phyloP scores from a whole-genome alignment of 495 filamentous ascomycete species.

The Pseudoneurospora amorphoporcata region DNA sequence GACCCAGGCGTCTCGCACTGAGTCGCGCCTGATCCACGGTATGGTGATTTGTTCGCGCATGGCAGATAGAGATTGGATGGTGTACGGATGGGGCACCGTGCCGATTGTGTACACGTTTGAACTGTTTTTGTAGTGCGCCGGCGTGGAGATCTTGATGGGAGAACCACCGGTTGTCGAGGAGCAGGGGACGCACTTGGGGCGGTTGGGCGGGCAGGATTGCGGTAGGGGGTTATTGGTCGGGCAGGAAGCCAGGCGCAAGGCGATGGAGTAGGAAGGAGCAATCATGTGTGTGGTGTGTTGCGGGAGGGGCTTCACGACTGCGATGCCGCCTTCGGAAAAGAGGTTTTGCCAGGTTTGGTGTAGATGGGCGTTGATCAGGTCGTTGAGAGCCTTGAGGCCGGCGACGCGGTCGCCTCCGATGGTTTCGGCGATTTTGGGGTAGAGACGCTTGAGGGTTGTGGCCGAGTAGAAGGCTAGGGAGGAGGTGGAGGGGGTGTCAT shows the following conservation, averaged over 20 bases:
- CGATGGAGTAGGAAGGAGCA: slow-evolving; percentile 57
- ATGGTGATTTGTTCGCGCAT: slow-evolving; percentile 45
- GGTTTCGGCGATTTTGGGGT: slow-evolving; percentile 55
- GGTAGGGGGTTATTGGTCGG: slow-evolving; percentile 57
- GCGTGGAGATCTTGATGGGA: slow-evolving; percentile 47
- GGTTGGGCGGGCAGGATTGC: slow-evolving; percentile 78
- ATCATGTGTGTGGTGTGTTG: slow-evolving; percentile 62
- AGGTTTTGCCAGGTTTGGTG: slow-evolving; percentile 74
- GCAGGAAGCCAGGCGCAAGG: slow-evolving; percentile 62
- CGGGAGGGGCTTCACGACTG: slow-evolving; percentile 66
- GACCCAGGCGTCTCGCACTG: slow-evolving; percentile 75
- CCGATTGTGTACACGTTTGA: slow-evolving; percentile 67
- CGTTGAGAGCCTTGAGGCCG: slow-evolving; percentile 52
- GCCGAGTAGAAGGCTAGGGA: slow-evolving; percentile 73
- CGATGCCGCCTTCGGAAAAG: slow-evolving; percentile 57
- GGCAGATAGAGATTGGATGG: slow-evolving; percentile 50
- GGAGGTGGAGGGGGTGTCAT: slow-evolving; percentile 39
- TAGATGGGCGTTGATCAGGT: slow-evolving; percentile 76
- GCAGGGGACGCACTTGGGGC: slow-evolving; percentile 62
- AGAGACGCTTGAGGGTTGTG: slow-evolving; percentile 47
- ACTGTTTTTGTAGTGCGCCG: slow-evolving; percentile 48
- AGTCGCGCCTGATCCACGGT: slow-evolving; percentile 62
- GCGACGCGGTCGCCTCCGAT: slow-evolving; percentile 40
- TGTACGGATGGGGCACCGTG: slow-evolving; percentile 85
- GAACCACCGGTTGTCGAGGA: slow-evolving; percentile 41